These are phyloP conservation scores for Plantago major DNA, from an alignment of 257 asterid genomes.

Conservation along the genomic window DNA sequence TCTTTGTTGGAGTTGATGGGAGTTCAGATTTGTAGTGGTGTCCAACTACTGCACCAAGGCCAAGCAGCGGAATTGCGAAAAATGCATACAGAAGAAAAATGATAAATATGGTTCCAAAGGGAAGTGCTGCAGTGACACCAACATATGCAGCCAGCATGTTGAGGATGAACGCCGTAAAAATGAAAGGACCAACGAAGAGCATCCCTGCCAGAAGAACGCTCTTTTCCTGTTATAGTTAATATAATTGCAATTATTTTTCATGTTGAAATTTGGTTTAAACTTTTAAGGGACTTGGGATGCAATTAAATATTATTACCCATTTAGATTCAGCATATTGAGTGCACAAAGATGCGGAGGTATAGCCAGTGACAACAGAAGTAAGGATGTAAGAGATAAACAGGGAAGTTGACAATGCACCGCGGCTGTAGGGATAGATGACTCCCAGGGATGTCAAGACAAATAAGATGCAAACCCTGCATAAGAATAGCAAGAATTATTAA, in stretches of 20 bases:
- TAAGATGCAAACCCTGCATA: constrained; percentile 57
- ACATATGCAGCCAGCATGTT: constrained; percentile 44
- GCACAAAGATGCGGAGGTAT: constrained; percentile 58
- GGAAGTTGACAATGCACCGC: constrained; percentile 54
- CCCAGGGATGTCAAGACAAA: constrained; percentile 55
- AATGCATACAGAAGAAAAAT: constrained; percentile 40
- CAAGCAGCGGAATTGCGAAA: constrained; percentile 58
- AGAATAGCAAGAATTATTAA: constrained; percentile 3
- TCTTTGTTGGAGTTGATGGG: constrained; percentile 48
- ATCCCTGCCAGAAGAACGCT: constrained; percentile 45
- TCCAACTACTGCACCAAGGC: constrained; percentile 62
- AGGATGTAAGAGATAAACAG: constrained; percentile 50
- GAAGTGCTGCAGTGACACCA: constrained; percentile 64
- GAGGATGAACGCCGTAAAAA: constrained; percentile 43
- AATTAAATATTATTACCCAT: constrained; percentile 46
- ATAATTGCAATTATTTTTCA: constrained; percentile 2
- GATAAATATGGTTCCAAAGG: constrained; percentile 55
- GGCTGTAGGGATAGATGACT: constrained; percentile 66
- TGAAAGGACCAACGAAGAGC: constrained; percentile 53
- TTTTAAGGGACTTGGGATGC: constrained; percentile 13
- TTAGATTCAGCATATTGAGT: constrained; percentile 54
- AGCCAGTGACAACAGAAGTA: constrained; percentile 75
- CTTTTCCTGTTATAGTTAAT: constrained; percentile 41
- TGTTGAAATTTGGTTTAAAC: background rate
- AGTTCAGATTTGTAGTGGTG: constrained; percentile 38